Evolutionary conservation across 306 rosid species (phyloP).

Genomic region (Neltuma alba): DNA sequence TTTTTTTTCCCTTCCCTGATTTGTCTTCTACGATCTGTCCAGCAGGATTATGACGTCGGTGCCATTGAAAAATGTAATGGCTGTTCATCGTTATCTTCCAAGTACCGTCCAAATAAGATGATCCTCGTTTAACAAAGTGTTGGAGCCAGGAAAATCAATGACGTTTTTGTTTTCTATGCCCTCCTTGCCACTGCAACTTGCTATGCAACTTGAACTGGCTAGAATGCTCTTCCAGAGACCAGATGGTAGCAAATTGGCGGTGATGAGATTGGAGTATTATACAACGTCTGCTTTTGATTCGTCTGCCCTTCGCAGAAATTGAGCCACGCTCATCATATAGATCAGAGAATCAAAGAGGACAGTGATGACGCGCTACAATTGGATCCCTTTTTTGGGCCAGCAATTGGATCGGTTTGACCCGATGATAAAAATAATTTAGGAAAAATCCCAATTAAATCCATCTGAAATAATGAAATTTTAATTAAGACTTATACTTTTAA

Average conservation of each 20-base stretch:
- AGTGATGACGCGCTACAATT: neutral
- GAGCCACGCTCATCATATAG: neutral
- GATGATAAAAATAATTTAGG: no score
- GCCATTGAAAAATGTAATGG: neutral
- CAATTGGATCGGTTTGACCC: neutral
- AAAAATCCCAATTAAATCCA: no score
- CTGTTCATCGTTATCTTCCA: neutral
- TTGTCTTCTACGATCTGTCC: slow-evolving; percentile 29
- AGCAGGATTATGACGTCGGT: neutral
- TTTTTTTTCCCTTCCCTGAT: neutral
- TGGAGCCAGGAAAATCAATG: neutral
- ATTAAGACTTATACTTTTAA: no score
- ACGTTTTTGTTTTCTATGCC: neutral
- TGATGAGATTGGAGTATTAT: neutral
- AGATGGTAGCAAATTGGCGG: neutral
- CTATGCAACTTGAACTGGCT: neutral
- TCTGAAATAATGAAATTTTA: no score
- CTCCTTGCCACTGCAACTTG: neutral
- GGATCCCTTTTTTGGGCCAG: neutral
- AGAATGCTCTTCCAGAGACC: neutral
- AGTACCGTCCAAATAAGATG: neutral
- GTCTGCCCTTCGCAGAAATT: neutral
- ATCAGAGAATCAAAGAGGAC: neutral
- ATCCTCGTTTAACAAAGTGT: neutral
- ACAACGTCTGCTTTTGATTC: neutral